Percentiles rank a stretch among this genome's conserved stretches.
Evolutionary conservation across 163 green algal species (phyloP).

Genomic region (Chlorella variabilis): DNA sequence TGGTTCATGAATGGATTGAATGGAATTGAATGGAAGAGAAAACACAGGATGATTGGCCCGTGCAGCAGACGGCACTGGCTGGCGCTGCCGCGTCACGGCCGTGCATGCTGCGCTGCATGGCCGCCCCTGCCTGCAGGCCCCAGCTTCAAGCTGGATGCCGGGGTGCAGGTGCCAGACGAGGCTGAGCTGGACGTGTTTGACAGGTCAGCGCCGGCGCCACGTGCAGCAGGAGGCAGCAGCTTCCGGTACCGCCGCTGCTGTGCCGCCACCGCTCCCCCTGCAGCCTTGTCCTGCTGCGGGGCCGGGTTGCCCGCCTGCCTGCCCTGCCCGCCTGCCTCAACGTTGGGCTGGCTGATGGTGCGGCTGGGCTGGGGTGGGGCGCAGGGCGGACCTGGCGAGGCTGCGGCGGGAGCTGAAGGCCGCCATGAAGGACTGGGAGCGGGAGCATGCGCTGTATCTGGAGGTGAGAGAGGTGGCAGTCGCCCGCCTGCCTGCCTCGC

Average conservation of each 20-base stretch:
- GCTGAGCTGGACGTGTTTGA: slow-evolving; percentile 75
- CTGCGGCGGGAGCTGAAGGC: slow-evolving; percentile 53
- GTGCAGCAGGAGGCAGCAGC: neutral
- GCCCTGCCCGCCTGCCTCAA: no score
- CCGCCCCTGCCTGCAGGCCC: slow-evolving; percentile 8
- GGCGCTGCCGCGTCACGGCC: no score
- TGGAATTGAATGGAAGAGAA: no score
- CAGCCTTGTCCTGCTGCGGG: neutral
- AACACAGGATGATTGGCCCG: no score
- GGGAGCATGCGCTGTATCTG: slow-evolving; percentile 67
- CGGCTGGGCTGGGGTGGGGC: no score
- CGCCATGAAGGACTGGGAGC: slow-evolving; percentile 55
- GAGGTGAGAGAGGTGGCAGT: slow-evolving; percentile 39
- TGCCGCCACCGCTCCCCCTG: neutral
- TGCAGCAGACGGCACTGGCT: no score
- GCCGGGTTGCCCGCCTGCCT: no score
- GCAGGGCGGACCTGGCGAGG: slow-evolving; percentile 51
- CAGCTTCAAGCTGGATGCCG: slow-evolving; percentile 15
- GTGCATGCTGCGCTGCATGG: no score
- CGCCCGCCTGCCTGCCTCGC: no score
- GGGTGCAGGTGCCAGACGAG: slow-evolving; percentile 45
- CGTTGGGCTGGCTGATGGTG: no score
- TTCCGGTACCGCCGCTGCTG: neutral
- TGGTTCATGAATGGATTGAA: no score
- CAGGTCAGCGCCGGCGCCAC: neutral